phyloP scores from a whole-genome alignment of 1,284 basidiomycete genomes.

The Neolentinus lepideus region DNA sequence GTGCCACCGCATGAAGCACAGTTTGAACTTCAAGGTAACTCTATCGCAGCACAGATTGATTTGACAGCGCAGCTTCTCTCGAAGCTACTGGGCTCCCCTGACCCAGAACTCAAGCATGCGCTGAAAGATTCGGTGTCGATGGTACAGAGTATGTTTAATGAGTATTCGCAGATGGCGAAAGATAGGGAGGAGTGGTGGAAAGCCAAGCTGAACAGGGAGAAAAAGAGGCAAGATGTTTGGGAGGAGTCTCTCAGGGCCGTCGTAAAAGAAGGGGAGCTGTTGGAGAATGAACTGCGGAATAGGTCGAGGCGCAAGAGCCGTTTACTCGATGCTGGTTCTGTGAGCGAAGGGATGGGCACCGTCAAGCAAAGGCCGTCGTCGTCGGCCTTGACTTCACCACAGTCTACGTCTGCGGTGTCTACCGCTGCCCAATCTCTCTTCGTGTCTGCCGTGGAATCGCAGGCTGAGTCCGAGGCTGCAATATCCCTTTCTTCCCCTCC shows the following conservation, averaged over 20 bases:
- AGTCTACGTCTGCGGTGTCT: neutral
- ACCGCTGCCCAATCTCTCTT: neutral
- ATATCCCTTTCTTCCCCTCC: neutral
- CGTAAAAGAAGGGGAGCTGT: slow-evolving; percentile 79
- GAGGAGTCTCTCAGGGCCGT: slow-evolving; percentile 88
- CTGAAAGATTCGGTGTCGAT: slow-evolving; percentile 58
- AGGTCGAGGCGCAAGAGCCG: slow-evolving; percentile 52
- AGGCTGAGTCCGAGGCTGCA: neutral
- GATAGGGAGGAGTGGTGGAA: slow-evolving; percentile 84
- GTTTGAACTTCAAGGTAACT: slow-evolving; percentile 73
- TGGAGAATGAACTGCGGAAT: slow-evolving; percentile 75
- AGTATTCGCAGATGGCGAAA: slow-evolving; percentile 68
- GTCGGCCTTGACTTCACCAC: neutral
- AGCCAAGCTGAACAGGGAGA: slow-evolving; percentile 56
- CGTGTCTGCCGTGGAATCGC: neutral
- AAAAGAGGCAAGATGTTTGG: slow-evolving; percentile 77
- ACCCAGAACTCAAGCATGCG: slow-evolving; percentile 48
- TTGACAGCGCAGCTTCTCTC: slow-evolving; percentile 64
- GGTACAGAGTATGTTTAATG: slow-evolving; percentile 53
- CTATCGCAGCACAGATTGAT: slow-evolving; percentile 75
- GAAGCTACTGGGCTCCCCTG: slow-evolving; percentile 27
- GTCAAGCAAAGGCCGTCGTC: slow-evolving; percentile 19
- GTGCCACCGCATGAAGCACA: slow-evolving; percentile 59
- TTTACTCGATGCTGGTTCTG: slow-evolving; percentile 29
- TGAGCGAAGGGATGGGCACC: slow-evolving; percentile 17